These are phyloP conservation scores for Bromus sterilis DNA, from an alignment of 176 grass and related monocot species.

Conservation along the genomic window DNA sequence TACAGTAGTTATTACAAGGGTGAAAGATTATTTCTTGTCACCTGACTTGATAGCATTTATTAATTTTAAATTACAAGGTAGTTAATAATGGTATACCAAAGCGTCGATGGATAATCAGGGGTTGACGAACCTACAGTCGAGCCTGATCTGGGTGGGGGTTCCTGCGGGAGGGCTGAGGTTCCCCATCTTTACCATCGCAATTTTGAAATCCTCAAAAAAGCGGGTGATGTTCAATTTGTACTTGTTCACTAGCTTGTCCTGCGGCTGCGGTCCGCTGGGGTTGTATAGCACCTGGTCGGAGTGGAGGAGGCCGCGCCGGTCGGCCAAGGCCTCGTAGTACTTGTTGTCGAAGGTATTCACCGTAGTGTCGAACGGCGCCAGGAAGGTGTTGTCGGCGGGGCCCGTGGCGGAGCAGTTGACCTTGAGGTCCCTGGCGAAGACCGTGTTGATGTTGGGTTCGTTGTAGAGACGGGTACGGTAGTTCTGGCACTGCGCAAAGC, in stretches of 20 bases:
- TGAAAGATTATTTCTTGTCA: too few relatives aligned
- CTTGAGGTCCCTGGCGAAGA: slow-evolving; percentile 28
- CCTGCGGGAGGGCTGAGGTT: slow-evolving; percentile 40
- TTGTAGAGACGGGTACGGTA: slow-evolving; percentile 58
- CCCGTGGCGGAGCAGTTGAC: background rate
- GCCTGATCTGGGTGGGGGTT: slow-evolving; percentile 26
- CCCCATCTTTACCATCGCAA: slow-evolving; percentile 42
- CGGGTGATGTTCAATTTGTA: background rate
- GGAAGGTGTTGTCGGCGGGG: slow-evolving; percentile 17
- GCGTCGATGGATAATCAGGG: background rate
- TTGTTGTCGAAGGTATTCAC: slow-evolving; percentile 42
- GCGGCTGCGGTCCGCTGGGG: slow-evolving; percentile 22
- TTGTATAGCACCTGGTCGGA: slow-evolving; percentile 74
- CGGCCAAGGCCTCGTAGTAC: slow-evolving; percentile 40
- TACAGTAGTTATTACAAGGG: too few relatives aligned
- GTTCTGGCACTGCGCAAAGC: slow-evolving; percentile 44
- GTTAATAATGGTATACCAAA: too few relatives aligned
- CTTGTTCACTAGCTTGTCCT: slow-evolving; percentile 23
- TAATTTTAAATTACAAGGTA: too few relatives aligned
- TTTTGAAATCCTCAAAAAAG: slow-evolving; percentile 28
- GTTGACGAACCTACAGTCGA: slow-evolving; percentile 46
- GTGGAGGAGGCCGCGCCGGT: slow-evolving; percentile 32
- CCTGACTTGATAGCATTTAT: too few relatives aligned
- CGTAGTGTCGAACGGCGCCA: slow-evolving; percentile 49
- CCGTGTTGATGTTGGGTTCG: slow-evolving; percentile 34